A percentile compares a stretch with the other conserved stretches of the same genome.
Conservation (phyloP, 768 basidiomycete species). For the Russula ochroleuca region DNA sequence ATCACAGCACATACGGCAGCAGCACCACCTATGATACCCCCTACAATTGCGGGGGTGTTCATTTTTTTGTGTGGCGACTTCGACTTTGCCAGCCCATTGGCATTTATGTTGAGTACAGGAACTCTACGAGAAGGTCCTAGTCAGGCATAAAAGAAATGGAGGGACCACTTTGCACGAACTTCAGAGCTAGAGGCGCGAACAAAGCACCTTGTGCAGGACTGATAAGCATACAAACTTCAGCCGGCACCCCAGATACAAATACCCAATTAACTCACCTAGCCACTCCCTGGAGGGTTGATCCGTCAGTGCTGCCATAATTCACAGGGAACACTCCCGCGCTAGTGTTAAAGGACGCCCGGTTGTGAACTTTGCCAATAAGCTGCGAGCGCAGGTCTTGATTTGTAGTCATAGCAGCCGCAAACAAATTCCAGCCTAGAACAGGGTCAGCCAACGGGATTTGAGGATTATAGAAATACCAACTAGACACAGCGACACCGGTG, state of each 20-base stretch:
- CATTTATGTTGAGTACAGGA: background rate
- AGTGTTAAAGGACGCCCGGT: slow-evolving; percentile 10
- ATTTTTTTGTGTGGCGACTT: background rate
- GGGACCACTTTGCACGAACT: slow-evolving; percentile 15
- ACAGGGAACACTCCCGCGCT: slow-evolving; percentile 15
- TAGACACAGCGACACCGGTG: background rate
- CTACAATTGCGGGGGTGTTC: slow-evolving; percentile 20
- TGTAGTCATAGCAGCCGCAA: slow-evolving; percentile 15
- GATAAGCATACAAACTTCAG: background rate
- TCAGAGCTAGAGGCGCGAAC: slow-evolving; percentile 30
- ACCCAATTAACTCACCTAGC: slow-evolving; percentile 19
- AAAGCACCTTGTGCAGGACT: slow-evolving; percentile 30
- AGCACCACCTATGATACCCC: slow-evolving; percentile 22
- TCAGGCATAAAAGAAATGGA: background rate
- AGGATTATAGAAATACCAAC: background rate
- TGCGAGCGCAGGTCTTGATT: background rate
- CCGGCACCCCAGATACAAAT: background rate
- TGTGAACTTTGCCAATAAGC: slow-evolving; percentile 19
- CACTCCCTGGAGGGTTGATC: slow-evolving; percentile 2
- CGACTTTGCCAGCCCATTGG: background rate
- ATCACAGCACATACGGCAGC: background rate
- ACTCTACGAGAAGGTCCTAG: background rate
- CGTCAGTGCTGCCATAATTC: background rate
- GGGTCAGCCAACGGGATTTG: background rate
- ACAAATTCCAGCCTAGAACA: slow-evolving; percentile 15